phyloP scores from a whole-genome alignment of 2,329 filamentous ascomycete species.

The Scopulariopsis brevicaulis region DNA sequence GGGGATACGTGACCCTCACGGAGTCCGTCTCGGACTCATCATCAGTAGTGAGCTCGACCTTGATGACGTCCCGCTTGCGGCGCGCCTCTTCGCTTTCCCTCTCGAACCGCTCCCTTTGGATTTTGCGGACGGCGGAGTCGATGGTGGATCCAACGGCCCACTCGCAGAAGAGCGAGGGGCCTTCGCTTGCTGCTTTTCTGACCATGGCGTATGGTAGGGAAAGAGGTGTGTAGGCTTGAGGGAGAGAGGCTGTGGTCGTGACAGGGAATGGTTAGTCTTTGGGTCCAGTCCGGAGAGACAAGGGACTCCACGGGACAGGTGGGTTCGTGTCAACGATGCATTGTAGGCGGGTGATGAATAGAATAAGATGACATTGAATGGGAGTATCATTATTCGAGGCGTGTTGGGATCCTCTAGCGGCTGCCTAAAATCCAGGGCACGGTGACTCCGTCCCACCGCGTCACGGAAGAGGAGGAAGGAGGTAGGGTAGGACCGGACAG shows the following conservation, averaged over 20 bases:
- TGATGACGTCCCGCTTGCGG: conserved; percentile 17
- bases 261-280: neutral
- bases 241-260: neutral
- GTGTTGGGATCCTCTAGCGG: too few relatives aligned
- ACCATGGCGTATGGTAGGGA: neutral
- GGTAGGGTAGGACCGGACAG: too few relatives aligned
- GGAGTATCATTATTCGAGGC: too few relatives aligned
- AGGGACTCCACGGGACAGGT: neutral
- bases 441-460: too few relatives aligned
- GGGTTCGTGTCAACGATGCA: neutral
- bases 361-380: too few relatives aligned
- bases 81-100: neutral
- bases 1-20: conserved; percentile 35
- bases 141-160: conserved; percentile 27
- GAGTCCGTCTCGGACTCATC: conserved; percentile 38
- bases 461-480: too few relatives aligned
- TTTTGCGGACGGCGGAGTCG: conserved; percentile 13
- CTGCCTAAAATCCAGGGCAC: too few relatives aligned
- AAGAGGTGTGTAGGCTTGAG: neutral
- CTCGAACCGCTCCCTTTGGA: conserved; percentile 10
- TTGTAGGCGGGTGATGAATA: too few relatives aligned
- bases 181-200: neutral
- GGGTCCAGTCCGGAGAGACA: neutral
- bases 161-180: conserved; percentile 21
- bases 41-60: conserved; percentile 34